phyloP scores from a whole-genome alignment of 1,284 basidiomycete species.

The Sanghuangporus weigelae region DNA sequence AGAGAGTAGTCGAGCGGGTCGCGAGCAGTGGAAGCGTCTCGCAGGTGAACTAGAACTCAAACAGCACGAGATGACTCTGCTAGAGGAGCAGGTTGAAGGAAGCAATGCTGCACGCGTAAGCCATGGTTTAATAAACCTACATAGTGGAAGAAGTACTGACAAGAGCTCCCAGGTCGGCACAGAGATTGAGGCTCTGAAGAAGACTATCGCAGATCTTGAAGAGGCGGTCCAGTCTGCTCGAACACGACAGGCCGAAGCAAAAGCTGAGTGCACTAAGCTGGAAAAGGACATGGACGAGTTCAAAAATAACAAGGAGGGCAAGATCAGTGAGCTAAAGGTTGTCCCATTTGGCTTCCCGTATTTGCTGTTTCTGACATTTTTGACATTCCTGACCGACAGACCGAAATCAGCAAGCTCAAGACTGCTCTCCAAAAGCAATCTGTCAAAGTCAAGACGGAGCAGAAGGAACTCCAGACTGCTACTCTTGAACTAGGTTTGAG shows the following conservation, averaged over 20 bases:
- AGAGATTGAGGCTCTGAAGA: conserved; percentile 75
- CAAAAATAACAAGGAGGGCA: conserved; percentile 97
- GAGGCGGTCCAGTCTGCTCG: conserved; percentile 62
- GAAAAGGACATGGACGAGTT: conserved; percentile 98
- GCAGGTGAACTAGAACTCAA: conserved; percentile 82
- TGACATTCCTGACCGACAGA: neutral
- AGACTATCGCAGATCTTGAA: conserved; percentile 64
- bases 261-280: conserved; percentile 78
- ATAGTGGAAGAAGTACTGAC: neutral
- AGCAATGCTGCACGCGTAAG: conserved; percentile 86
- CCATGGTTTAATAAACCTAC: neutral
- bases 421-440: conserved; percentile 76
- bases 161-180: conserved; percentile 57
- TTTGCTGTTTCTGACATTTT: neutral
- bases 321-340: conserved; percentile 92
- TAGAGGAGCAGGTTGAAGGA: conserved; percentile 83
- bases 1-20: conserved; percentile 45
- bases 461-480: conserved; percentile 87
- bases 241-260: conserved; percentile 71
- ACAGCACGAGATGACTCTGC: conserved; percentile 78
- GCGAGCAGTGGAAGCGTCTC: conserved; percentile 68
- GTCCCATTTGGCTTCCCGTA: neutral
- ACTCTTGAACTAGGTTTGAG: conserved; percentile 77
- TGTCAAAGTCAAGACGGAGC: conserved; percentile 76
- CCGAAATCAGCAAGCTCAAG: conserved; percentile 55